phyloP scores from a whole-genome alignment of 805 yeast species.

The Tetrapisispora nanseiensis region DNA sequence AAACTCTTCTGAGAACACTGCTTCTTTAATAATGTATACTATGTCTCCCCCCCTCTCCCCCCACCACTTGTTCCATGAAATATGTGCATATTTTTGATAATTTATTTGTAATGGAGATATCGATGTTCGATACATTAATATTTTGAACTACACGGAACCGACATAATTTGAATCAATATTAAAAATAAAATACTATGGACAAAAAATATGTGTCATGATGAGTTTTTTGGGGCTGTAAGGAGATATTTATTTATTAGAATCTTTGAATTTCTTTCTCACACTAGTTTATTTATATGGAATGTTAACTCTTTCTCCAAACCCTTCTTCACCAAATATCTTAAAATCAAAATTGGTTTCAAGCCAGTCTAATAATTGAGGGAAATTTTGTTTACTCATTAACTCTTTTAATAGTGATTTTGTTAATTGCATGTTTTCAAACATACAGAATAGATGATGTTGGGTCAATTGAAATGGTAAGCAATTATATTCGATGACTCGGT shows the following conservation, averaged over 20 bases:
- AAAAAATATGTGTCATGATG: no score
- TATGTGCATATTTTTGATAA: no score
- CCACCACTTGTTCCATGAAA: no score
- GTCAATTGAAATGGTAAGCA: conserved; percentile 64
- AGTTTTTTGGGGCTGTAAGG: no score
- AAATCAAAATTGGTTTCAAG: conserved; percentile 63
- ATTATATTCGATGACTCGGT: conserved; percentile 56
- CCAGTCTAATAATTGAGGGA: conserved; percentile 70
- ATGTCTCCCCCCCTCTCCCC: no score
- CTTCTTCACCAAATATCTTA: conserved; percentile 55
- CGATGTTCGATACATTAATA: no score
- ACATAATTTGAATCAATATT: no score
- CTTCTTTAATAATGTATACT: no score
- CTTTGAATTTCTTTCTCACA: neutral
- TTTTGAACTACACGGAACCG: no score
- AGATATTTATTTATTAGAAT: neutral
- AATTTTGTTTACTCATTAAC: conserved; percentile 50
- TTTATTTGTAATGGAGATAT: no score
- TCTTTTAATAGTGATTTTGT: conserved; percentile 41
- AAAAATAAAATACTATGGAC: no score
- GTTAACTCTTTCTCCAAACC: conserved; percentile 49
- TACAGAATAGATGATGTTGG: conserved; percentile 83
- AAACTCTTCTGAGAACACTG: no score
- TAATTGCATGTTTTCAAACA: conserved; percentile 53
- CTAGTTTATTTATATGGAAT: conserved; percentile 29